These are phyloP conservation scores for Mycena rebaudengoi DNA, from an alignment of 768 basidiomycete genomes.

Conservation along the genomic window DNA sequence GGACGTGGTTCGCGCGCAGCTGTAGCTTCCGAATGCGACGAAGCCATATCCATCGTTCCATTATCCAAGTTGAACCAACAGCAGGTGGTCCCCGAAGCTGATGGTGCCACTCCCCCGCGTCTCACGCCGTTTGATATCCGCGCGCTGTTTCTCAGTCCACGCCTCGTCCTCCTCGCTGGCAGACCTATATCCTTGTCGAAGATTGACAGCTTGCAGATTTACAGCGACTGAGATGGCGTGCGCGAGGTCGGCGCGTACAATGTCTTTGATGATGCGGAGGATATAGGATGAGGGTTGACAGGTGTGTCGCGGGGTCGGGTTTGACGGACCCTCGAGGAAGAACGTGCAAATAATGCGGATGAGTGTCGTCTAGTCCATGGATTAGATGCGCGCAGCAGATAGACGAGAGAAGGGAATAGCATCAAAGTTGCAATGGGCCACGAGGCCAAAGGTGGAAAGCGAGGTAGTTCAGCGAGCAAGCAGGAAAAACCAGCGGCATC, in stretches of 20 bases:
- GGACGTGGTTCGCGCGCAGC: neutral
- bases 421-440: too few species aligned
- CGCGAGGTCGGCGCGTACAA: neutral
- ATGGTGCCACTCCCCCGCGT: neutral
- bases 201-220: neutral
- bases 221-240: neutral
- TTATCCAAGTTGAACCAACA: neutral
- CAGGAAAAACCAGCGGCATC: too few species aligned
- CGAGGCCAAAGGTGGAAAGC: too few species aligned
- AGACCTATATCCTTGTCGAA: neutral
- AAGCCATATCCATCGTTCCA: neutral
- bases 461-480: too few species aligned
- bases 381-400: too few species aligned
- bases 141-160: neutral
- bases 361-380: too few species aligned
- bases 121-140: neutral
- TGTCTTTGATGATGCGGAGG: neutral
- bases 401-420: too few species aligned
- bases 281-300: too few species aligned
- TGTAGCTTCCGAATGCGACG: neutral
- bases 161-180: neutral
- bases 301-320: too few species aligned
- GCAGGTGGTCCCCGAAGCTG: neutral
- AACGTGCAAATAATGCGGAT: too few species aligned
- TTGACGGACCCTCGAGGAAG: too few species aligned